phyloP scores from a whole-genome alignment of 2,329 filamentous ascomycete genomes.

The Coleophoma cylindrospora region DNA sequence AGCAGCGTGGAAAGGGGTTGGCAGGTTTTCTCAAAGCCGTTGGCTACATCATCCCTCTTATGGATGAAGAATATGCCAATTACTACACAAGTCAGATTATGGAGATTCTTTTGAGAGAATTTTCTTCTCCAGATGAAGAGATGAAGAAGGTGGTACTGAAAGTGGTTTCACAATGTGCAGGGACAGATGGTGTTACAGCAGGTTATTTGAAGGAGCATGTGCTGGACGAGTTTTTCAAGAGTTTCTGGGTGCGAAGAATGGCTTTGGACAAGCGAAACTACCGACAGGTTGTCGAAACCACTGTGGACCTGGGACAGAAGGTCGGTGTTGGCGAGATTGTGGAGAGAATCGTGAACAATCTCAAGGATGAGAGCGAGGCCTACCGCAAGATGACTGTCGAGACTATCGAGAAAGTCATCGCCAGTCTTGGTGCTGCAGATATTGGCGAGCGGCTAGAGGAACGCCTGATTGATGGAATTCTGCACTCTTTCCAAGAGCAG shows the following conservation, averaged over 20 bases:
- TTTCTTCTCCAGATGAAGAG: constrained; percentile 94
- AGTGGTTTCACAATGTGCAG: constrained; percentile 92
- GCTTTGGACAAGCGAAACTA: constrained; percentile 97
- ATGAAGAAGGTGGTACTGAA: constrained; percentile 99
- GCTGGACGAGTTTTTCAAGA: constrained; percentile 95
- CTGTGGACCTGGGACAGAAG: constrained; percentile 94
- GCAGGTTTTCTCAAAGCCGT: constrained; percentile 96
- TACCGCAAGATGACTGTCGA: constrained; percentile 99
- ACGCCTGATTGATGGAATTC: constrained; percentile 87
- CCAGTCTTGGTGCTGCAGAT: constrained; percentile 87
- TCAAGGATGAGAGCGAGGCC: constrained; percentile 96
- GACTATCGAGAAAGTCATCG: constrained; percentile 94
- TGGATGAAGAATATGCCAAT: constrained; percentile 99
- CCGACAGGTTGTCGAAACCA: constrained; percentile 95
- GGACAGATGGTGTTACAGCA: constrained; percentile 90
- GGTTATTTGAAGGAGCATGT: constrained; percentile 95
- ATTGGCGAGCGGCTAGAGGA: constrained; percentile 91
- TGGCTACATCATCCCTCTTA: constrained; percentile 95
- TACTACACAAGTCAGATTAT: constrained; percentile 99
- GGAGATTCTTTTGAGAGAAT: constrained; percentile 95
- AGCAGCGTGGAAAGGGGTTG: constrained; percentile 93
- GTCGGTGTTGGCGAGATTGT: constrained; percentile 96
- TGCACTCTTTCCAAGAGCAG: constrained; percentile 97
- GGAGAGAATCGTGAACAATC: constrained; percentile 85
- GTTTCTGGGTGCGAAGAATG: constrained; percentile 97